Percentiles rank a stretch among this genome's conserved stretches.
Conservation (phyloP, 2,329 filamentous ascomycete species). For the Exophiala alcalophila region DNA sequence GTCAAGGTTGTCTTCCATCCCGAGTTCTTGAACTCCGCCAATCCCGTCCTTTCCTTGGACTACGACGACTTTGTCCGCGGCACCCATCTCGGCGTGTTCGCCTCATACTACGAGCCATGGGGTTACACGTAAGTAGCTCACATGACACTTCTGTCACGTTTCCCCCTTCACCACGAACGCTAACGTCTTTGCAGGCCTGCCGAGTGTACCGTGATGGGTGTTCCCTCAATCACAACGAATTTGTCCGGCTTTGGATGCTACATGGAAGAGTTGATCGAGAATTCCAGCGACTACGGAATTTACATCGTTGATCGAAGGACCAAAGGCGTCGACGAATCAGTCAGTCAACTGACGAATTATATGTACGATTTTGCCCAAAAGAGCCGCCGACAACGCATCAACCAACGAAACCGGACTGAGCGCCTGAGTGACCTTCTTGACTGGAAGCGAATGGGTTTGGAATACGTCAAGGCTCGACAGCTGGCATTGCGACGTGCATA, state of each 20-base stretch:
- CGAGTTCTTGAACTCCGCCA: slow-evolving; percentile 93
- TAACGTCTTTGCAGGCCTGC: slow-evolving; percentile 45
- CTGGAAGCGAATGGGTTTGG: slow-evolving; percentile 99
- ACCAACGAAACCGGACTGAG: slow-evolving; percentile 96
- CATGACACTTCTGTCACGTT: slow-evolving; percentile 35
- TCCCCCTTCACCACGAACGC: too few species aligned
- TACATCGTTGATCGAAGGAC: slow-evolving; percentile 95
- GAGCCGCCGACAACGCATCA: slow-evolving; percentile 94
- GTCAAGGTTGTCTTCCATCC: slow-evolving; percentile 99
- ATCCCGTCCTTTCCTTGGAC: slow-evolving; percentile 90
- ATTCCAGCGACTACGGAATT: slow-evolving; percentile 95
- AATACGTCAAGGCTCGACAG: slow-evolving; percentile 97
- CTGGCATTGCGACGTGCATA: slow-evolving; percentile 89
- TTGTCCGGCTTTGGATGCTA: slow-evolving; percentile 97
- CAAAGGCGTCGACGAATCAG: slow-evolving; percentile 95
- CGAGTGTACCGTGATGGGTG: slow-evolving; percentile 98
- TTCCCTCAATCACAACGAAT: slow-evolving; percentile 97
- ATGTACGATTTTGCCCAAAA: slow-evolving; percentile 96
- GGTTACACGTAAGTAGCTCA: slow-evolving; percentile 69
- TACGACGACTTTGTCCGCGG: slow-evolving; percentile 98
- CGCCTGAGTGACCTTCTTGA: slow-evolving; percentile 90
- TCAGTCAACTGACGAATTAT: slow-evolving; percentile 86
- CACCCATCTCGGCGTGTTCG: slow-evolving; percentile 91
- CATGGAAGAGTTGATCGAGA: slow-evolving; percentile 99
- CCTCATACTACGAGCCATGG: slow-evolving; percentile 99